These are phyloP conservation scores for Eucalyptus tenuipes DNA, from an alignment of 345 rosid genomes.

Conservation along the genomic window DNA sequence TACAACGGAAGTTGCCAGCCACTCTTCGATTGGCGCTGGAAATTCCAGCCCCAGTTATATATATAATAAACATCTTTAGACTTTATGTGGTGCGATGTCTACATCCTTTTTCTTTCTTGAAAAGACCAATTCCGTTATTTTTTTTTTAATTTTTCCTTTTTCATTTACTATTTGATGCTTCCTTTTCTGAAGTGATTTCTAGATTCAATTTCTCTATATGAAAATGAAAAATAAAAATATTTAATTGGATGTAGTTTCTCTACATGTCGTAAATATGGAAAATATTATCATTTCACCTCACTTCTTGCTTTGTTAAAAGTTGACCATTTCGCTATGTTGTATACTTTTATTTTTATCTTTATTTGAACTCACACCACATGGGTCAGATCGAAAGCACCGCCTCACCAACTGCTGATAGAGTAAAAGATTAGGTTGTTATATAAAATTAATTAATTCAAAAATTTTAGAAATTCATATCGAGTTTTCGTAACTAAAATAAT, in stretches of 20 bases:
- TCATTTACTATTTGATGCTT: neutral
- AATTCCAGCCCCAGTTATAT: neutral
- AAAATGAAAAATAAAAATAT: too few species aligned
- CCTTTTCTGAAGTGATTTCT: neutral
- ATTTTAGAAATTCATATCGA: too few species aligned
- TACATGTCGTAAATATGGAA: too few species aligned
- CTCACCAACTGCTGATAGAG: neutral
- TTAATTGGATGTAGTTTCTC: too few species aligned
- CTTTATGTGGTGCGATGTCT: neutral
- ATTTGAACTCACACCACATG: neutral
- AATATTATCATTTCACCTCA: neutral
- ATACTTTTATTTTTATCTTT: too few species aligned
- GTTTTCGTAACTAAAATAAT: neutral
- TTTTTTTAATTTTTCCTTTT: neutral
- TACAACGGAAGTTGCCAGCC: neutral
- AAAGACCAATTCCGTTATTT: neutral
- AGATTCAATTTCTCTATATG: neutral
- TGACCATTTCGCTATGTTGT: neutral
- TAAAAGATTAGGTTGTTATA: neutral
- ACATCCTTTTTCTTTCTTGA: neutral
- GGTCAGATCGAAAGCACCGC: neutral
- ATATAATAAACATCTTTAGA: neutral
- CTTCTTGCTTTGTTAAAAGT: neutral
- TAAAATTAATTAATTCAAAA: too few species aligned
- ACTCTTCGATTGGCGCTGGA: neutral